Conservation (phyloP, 495 filamentous ascomycete genomes). For the Penicillium crystallinum region DNA sequence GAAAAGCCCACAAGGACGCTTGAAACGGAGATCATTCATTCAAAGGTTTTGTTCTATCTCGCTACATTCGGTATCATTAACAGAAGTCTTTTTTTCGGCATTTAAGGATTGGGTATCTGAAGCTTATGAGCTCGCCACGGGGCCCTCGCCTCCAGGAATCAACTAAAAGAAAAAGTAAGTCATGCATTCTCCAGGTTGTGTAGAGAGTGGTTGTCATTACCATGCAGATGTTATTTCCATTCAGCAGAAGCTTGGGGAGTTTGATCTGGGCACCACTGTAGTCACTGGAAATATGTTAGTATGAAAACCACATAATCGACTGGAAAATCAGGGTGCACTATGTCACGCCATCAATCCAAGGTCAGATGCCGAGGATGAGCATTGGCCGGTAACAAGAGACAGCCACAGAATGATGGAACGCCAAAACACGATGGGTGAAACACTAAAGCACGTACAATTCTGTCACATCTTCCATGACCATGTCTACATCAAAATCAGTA, state of each 20-base stretch:
- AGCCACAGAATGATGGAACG: neutral
- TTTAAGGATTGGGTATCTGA: slow-evolving; percentile 8
- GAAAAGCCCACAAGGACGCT: neutral
- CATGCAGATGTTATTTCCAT: slow-evolving; percentile 99
- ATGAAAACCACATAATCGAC: neutral
- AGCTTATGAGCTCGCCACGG: slow-evolving; percentile 37
- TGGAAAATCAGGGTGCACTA: neutral
- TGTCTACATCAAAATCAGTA: slow-evolving; percentile 56
- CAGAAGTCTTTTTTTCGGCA: slow-evolving; percentile 23
- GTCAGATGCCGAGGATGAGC: neutral
- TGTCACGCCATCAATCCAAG: neutral
- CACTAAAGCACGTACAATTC: slow-evolving; percentile 67
- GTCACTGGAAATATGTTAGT: slow-evolving; percentile 58
- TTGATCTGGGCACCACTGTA: slow-evolving; percentile 81
- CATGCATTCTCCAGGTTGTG: neutral
- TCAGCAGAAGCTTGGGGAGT: slow-evolving; percentile 89
- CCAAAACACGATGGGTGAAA: neutral
- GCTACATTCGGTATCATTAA: slow-evolving; percentile 34
- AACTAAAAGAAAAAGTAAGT: slow-evolving; percentile 47
- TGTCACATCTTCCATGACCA: slow-evolving; percentile 96
- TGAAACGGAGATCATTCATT: slow-evolving; percentile 11
- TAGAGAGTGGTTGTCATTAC: slow-evolving; percentile 41
- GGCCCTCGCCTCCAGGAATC: slow-evolving; percentile 83
- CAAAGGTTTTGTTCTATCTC: slow-evolving; percentile 19
- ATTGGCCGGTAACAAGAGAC: neutral